Evolutionary conservation across 2,329 filamentous ascomycete genomes (phyloP).

Genomic region (Calonectria leucothoes): DNA sequence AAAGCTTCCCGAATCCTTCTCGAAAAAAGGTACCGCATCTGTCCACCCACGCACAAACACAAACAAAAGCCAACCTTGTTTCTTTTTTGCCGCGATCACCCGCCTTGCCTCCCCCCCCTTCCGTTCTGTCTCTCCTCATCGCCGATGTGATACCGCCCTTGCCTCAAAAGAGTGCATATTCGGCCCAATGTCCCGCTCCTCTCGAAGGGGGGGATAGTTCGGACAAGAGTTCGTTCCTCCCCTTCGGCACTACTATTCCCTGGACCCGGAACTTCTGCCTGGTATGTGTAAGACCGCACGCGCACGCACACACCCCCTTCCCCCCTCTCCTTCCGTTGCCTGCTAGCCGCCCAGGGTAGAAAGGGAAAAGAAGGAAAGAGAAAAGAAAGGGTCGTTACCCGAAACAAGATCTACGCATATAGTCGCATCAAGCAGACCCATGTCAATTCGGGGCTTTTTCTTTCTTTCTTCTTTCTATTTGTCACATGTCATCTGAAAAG

Average conservation of each 20-base stretch:
- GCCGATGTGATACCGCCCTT: not conserved
- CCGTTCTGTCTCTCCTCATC: not conserved
- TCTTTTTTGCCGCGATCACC: not conserved
- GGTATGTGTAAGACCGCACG: not conserved
- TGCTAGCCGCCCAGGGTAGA: not conserved
- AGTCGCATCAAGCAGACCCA: not conserved
- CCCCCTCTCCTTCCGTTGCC: not conserved
- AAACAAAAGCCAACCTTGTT: not conserved
- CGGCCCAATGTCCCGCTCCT: not conserved
- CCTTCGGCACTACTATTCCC: not conserved
- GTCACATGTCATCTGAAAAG: conserved; percentile 9
- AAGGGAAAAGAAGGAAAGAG: not conserved
- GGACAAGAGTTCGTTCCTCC: not conserved
- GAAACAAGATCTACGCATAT: not conserved
- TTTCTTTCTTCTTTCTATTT: not conserved
- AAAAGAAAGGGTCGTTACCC: not conserved
- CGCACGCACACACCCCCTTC: not conserved
- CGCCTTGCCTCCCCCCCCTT: not conserved
- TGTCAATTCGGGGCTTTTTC: too few species aligned
- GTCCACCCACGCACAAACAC: too few species aligned
- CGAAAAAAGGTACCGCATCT: not conserved
- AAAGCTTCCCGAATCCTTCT: conserved; percentile 14
- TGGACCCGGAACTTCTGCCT: not conserved
- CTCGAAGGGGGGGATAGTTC: not conserved
- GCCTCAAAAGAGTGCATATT: not conserved